Base-by-base conservation (phyloP, 331 rosid species). In the Rosa hybrid region DNA sequence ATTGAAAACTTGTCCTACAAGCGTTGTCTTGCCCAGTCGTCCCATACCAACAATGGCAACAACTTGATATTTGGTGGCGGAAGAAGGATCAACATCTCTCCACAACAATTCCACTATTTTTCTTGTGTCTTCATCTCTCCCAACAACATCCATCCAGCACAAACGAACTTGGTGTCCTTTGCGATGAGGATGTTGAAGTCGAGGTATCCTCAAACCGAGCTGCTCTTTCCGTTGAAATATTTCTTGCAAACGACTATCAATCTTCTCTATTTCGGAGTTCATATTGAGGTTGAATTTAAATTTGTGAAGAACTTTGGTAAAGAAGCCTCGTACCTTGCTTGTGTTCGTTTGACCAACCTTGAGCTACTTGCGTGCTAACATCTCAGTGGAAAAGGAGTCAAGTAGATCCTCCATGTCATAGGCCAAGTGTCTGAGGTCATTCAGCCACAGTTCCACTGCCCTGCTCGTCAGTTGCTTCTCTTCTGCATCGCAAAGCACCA, bases 11-110 rank as follows among this genome's bases (percentile, higher is more conserved):
- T 34, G 72, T 23, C 56, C 81, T 4, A 79, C 87, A 16, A 86
- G 46, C 1, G 83, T 71, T 27, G 89, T 83, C 42, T 86, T 83
- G 0, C 78, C 86, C 0, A 79, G 7, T 46, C 86, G 81, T 2
- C 74, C 60, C 69, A 83, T 79, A 8, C 50, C 84, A 39, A 79
- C 79, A 34, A 83, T 74, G 12, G 89, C 68, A 25, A 83, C 3
- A 68, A 86, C 79, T 18, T 27, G 4, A 12, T 77, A 6, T 0
- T 51, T 59, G 4, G 14, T 12, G 21, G 62, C 53, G 42, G 42
- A 38, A 18, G 5, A 38, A 18, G 5, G 46, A 9, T 21, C 71
- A 13, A 2, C 18, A 57, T 60, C 50, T 13, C 75, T 67, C 5
- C 18, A 4, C 63, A 51, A 13, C 27, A 81, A 56, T 8, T 34